Base-by-base conservation (phyloP, 495 filamentous ascomycete species). In the Xylaria sp. region DNA sequence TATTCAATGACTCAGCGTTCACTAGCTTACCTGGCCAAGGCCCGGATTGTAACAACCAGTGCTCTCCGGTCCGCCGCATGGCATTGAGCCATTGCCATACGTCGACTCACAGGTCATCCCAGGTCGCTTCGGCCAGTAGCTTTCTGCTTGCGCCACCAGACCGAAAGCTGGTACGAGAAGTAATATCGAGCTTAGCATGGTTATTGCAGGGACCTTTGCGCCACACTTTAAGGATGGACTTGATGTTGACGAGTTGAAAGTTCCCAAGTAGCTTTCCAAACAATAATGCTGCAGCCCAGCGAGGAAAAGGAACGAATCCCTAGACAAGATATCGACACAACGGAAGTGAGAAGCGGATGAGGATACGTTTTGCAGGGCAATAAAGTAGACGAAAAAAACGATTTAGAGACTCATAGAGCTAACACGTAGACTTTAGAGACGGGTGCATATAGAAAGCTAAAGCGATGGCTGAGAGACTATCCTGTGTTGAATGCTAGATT, bases 11-110 rank as follows among this genome's bases (percentile, higher is more conserved):
- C 19, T n/a, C 15, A 12, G 46, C 24, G 33, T 35, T 35, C 6
- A 62, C 1, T 26, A 37, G 67, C 75, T 55, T 64, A 83, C 80
- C 66, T 84, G 81, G 41, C 78, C 78, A 19, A 72, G 46, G 5
- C 12, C 55, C 1, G 83, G 80, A 41, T 79, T 83, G 59, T 76
- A 84, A 72, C 83, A 83, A 61, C 68, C 80, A 0, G 57, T 72
- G 70, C 80, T 82, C 12, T 55, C 72, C 21, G 66, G 15, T 50
- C 50, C 74, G 6, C 82, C 82, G 67, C 83, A 84, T 14, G 64
- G 73, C 37, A 74, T 50, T 71, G 77, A 82, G 11, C 77, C 80
- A 3, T 46, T 61, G 2, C 82, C 82, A 63, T 83, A 82, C n/a
- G 78, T 80, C 58, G 77, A 70, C 53, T 75, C 78, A 69, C 83